Evolutionary conservation across 2,329 filamentous ascomycete species (phyloP).

Genomic region (Gnomoniopsis smithogilvyi): DNA sequence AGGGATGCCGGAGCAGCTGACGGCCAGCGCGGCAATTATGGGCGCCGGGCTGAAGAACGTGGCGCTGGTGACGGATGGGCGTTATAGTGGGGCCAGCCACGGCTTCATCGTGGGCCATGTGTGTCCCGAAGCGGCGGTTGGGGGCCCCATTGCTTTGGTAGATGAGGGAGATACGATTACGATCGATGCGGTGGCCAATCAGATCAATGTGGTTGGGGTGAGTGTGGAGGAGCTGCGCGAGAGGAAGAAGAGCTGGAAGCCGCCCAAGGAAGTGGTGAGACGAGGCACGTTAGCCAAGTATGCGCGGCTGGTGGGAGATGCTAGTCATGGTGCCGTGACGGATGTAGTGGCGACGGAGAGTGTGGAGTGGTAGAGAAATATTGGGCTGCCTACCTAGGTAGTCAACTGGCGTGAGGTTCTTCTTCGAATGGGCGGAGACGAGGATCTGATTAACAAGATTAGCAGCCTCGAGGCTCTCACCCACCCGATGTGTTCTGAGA

Average conservation of each 20-base stretch:
- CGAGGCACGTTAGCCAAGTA: conserved; percentile 71
- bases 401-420: too few species aligned
- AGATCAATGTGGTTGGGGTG: conserved; percentile 64
- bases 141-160: conserved; percentile 82
- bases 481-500: too few species aligned
- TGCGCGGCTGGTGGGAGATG: conserved; percentile 55
- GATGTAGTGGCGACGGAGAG: conserved; percentile 31
- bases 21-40: conserved; percentile 91
- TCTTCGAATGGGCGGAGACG: too few species aligned
- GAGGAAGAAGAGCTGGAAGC: conserved; percentile 57
- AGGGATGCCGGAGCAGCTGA: conserved; percentile 93
- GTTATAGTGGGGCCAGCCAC: conserved; percentile 79
- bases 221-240: conserved; percentile 59
- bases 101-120: conserved; percentile 87
- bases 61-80: conserved; percentile 70
- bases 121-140: conserved; percentile 81
- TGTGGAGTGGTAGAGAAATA: neutral
- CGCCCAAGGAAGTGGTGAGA: conserved; percentile 49
- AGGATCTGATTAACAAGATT: too few species aligned
- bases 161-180: conserved; percentile 75
- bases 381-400: too few species aligned
- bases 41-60: conserved; percentile 79
- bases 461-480: too few species aligned
- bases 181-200: conserved; percentile 72
- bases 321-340: conserved; percentile 57